Base-by-base conservation (phyloP, 192 early-diverging fungal species). In the Ramicandelaber brevisporus region DNA sequence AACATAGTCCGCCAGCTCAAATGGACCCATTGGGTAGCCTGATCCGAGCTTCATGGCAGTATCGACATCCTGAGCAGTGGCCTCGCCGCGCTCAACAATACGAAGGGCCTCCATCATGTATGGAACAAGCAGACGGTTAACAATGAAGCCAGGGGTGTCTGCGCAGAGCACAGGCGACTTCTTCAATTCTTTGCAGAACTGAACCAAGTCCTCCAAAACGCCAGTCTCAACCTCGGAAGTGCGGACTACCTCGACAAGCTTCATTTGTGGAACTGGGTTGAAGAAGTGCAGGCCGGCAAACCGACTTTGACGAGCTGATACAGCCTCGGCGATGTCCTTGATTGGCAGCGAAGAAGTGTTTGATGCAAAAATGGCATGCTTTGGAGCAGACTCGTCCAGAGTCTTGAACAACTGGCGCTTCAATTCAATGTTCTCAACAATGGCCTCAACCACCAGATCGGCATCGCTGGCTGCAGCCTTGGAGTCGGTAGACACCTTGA, bases 221-320 rank as follows among this genome's bases (percentile, higher is more conserved):
- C 55, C 43, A 19, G 70, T 51, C 14, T 48, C 45, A 6, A 70
- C 65, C 13, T 67, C 50, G 5, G 51, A 46, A 1, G 77, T 80
- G 26, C 68, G 59, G 38, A 90, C 71, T 6, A 96, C 73, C 57
- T 96, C 89, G 6, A 96, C 89, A 14, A 96, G 56, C 56, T 88
- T 87, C 89, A 96, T 96, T 49, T 82, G 77, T 17, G 89, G 77
- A n/a, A 96, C 89, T 3, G 89, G 89, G 63, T 96, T 96, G 56
- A 96, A 96, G 53, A 87, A 96, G 46, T 96, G 89, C 34, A 89
- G 51, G 18, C 89, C 89, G 13, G 77, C 72, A 36, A 88, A 78
- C 13, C 58, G 55, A 27, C 52, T 45, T 20, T 40, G 35, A 2
- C 72, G 53, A 1, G 51, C 54, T 6, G 51, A 38, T 21, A 70